Evolutionary conservation across 192 early-diverging fungal species (phyloP), one percentile per base, ranked within the genome.

Genomic region (Coemansia sp.): DNA sequence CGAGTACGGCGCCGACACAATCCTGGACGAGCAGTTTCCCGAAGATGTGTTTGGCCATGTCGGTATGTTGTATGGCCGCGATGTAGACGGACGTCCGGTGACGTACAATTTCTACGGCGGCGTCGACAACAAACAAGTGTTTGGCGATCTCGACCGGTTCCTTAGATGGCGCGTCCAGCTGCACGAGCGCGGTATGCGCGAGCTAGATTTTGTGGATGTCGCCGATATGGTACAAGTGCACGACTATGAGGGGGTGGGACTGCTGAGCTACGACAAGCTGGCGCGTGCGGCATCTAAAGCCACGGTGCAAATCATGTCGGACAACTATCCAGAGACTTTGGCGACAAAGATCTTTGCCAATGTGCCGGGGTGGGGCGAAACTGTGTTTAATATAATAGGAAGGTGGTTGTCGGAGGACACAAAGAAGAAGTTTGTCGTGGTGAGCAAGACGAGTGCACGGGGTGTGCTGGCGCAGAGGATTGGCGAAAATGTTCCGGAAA

Each of bases 261-360:
- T 84, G 37, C 62, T 83, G 61, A 69, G 68, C 36, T 83, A 80
- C 63, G 78, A 83, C 70, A 70, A 78, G 31, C 71, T 64, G 47
- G 72, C 82, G 5, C 75, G 84, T 20, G 60, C 69, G 15, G 86
- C 86, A 11, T 86, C 85, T 12, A 84, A 81, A 55, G 70, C 65
- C 28, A 71, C 82, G 2, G 81, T 86, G 19, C 68, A 84, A 58
- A 36, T 86, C 37, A 71, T 87, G 77, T 82, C 83, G 6, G 86
- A 87, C 53, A 87, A 87, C 52, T 87, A 87, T 60, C 86, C 86
- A 0, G 86, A 87, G 72, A 82, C 85, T 10, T 69, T 87, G 75
- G 81, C 82, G 46, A 71, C 71, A 28, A 87, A 87, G 77, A 76
- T 84, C 56, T 87, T 87, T 73, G 72, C 84, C 50, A 85, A 87